Percentiles rank a stretch among this genome's conserved stretches.
Conservation (phyloP, 371 early-diverging fungal genomes). For the Mortierella sp. region DNA sequence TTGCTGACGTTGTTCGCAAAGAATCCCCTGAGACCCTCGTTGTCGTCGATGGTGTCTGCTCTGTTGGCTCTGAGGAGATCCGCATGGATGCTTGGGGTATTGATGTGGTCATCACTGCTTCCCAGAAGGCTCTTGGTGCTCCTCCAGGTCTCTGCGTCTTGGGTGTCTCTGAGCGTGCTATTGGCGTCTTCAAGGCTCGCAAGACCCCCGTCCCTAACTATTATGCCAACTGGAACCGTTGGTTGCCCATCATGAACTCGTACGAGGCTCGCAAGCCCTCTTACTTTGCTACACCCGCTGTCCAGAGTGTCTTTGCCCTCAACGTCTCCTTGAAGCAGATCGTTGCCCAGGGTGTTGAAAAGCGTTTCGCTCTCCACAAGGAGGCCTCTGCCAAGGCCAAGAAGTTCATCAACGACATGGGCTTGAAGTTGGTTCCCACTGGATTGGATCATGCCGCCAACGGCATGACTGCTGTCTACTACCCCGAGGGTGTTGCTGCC, state of each 20-base stretch:
- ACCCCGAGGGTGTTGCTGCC: slow-evolving; percentile 86
- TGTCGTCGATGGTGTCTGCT: slow-evolving; percentile 96
- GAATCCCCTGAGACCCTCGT: slow-evolving; percentile 91
- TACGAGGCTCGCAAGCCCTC: slow-evolving; percentile 92
- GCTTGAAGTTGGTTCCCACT: slow-evolving; percentile 81
- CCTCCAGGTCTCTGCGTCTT: slow-evolving; percentile 91
- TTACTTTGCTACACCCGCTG: slow-evolving; percentile 98
- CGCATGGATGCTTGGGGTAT: slow-evolving; percentile 93
- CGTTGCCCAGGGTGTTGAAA: slow-evolving; percentile 64
- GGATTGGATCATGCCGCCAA: slow-evolving; percentile 81
- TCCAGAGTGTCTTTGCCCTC: slow-evolving; percentile 93
- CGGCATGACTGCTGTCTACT: slow-evolving; percentile 95
- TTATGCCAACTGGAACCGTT: slow-evolving; percentile 87
- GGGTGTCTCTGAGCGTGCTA: slow-evolving; percentile 81
- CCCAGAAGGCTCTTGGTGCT: slow-evolving; percentile 96
- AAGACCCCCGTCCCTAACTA: slow-evolving; percentile 78
- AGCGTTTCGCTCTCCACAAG: slow-evolving; percentile 74
- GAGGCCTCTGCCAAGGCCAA: slow-evolving; percentile 82
- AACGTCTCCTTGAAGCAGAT: slow-evolving; percentile 87
- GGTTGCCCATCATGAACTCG: slow-evolving; percentile 94
- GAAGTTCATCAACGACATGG: slow-evolving; percentile 73
- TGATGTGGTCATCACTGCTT: slow-evolving; percentile 91
- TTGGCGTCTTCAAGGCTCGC: slow-evolving; percentile 78
- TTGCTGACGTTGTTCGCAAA: slow-evolving; percentile 80
- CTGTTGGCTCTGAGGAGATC: slow-evolving; percentile 94